Conservation (phyloP, 805 yeast species). For the Candida sphagnicola region DNA sequence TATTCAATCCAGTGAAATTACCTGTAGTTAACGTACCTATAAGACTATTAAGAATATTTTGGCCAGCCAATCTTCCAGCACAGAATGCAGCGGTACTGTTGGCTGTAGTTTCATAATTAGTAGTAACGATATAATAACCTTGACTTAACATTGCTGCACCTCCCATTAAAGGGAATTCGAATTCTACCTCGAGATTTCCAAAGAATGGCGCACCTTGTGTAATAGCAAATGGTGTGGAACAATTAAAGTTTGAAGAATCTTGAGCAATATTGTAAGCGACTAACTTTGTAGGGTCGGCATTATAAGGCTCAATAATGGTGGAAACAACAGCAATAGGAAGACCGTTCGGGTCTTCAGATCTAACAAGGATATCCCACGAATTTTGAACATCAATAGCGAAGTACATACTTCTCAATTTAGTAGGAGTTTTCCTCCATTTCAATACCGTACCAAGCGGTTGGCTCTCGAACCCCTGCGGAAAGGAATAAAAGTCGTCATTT, state of each 20-base stretch:
- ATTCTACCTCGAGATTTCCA: conserved; percentile 9
- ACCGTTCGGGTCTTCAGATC: conserved; percentile 21
- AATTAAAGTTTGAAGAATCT: conserved; percentile 22
- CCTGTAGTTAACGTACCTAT: conserved; percentile 20
- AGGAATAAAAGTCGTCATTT: conserved; percentile 21
- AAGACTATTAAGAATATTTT: conserved; percentile 26
- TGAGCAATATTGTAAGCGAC: conserved; percentile 26
- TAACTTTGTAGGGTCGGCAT: conserved; percentile 22
- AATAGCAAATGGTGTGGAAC: conserved; percentile 25
- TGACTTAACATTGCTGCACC: conserved; percentile 14
- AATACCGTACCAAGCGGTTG: conserved; percentile 20
- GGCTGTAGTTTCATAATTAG: conserved; percentile 33
- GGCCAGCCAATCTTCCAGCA: conserved; percentile 29
- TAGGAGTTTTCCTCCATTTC: conserved; percentile 17
- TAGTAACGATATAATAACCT: conserved; percentile 31
- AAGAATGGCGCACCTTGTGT: conserved; percentile 10
- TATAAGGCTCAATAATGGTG: conserved; percentile 26
- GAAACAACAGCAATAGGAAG: conserved; percentile 21
- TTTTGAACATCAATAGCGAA: conserved; percentile 17
- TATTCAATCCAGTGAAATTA: conserved; percentile 15
- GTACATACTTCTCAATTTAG: conserved; percentile 12
- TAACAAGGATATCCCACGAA: conserved; percentile 19
- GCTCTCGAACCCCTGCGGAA: conserved; percentile 19
- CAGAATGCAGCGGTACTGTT: conserved; percentile 20
- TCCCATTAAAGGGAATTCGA: conserved; percentile 15